phyloP scores from a whole-genome alignment of 1,284 basidiomycete species.

The Cutaneotrichosporon spelunceum region DNA sequence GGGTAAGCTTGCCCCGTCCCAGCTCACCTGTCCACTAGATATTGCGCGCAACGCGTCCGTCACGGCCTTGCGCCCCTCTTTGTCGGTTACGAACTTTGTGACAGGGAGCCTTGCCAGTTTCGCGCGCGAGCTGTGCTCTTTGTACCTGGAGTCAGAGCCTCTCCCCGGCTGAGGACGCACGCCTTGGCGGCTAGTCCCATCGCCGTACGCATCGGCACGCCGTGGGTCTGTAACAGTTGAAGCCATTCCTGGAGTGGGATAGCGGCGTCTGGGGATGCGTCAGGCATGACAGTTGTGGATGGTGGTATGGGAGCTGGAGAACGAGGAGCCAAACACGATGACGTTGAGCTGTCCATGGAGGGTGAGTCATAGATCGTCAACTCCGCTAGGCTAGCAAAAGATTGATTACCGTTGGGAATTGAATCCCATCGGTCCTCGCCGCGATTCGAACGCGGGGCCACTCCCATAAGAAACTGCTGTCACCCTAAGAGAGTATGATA shows the following conservation, averaged over 20 bases:
- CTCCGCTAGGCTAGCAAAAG: neutral
- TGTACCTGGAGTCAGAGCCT: constrained; percentile 64
- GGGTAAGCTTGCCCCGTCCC: neutral
- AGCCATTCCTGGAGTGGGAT: constrained; percentile 70
- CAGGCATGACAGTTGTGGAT: neutral
- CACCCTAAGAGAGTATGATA: constrained; percentile 4
- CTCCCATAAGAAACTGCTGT: constrained; percentile 1
- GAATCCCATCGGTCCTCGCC: constrained; percentile 3
- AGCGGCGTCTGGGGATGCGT: constrained; percentile 21
- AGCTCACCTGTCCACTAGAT: constrained; percentile 32
- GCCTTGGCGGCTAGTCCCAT: constrained; percentile 74
- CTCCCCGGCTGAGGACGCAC: constrained; percentile 54
- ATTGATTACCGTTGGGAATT: neutral
- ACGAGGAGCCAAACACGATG: neutral
- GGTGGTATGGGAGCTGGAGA: neutral
- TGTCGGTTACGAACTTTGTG: constrained; percentile 60
- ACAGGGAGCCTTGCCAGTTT: constrained; percentile 63
- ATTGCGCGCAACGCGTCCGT: constrained; percentile 61
- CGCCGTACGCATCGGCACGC: constrained; percentile 66
- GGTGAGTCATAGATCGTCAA: neutral
- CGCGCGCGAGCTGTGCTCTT: constrained; percentile 63
- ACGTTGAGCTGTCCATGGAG: neutral
- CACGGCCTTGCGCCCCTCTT: constrained; percentile 65
- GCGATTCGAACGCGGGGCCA: constrained; percentile 8
- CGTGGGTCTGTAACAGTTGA: constrained; percentile 64